Evolutionary conservation across 768 basidiomycete species (phyloP).

Genomic region (Lactifluus echinatus): DNA sequence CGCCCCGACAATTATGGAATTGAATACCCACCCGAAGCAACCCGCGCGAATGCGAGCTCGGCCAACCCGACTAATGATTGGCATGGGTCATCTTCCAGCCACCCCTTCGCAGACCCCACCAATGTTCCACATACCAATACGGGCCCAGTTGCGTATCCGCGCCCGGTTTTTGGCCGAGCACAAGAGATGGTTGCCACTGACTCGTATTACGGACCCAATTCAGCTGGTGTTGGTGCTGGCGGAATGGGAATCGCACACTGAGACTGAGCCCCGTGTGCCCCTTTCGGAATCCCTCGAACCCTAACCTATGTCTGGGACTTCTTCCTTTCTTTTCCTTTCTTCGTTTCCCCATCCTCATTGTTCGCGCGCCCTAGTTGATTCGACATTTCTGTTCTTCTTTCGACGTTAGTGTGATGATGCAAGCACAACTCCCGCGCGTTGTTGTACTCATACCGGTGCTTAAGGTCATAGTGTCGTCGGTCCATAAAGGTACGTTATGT

Average conservation of each 20-base stretch:
- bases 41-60: background rate
- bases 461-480: background rate
- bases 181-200: slow-evolving; percentile 1
- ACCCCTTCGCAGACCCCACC: slow-evolving; percentile 16
- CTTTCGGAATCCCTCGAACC: background rate
- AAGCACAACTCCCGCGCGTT: background rate
- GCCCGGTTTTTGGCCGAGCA: background rate
- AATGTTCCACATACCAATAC: background rate
- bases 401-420: background rate
- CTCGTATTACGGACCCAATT: slow-evolving; percentile 15
- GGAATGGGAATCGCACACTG: slow-evolving; percentile 1
- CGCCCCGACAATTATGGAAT: slow-evolving; percentile 13
- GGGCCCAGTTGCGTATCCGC: background rate
- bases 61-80: background rate
- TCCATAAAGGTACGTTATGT: background rate
- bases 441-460: slow-evolving; percentile 3
- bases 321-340: background rate
- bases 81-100: background rate
- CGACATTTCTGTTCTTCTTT: background rate
- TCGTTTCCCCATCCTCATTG: background rate
- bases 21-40: slow-evolving; percentile 5
- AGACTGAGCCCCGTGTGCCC: background rate
- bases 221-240: background rate
- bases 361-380: background rate
- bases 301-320: background rate